Percentiles rank a stretch among this genome's conserved stretches.
Conservation (phyloP, 1,284 basidiomycete genomes). For the Sanghuangporus sanghuang region DNA sequence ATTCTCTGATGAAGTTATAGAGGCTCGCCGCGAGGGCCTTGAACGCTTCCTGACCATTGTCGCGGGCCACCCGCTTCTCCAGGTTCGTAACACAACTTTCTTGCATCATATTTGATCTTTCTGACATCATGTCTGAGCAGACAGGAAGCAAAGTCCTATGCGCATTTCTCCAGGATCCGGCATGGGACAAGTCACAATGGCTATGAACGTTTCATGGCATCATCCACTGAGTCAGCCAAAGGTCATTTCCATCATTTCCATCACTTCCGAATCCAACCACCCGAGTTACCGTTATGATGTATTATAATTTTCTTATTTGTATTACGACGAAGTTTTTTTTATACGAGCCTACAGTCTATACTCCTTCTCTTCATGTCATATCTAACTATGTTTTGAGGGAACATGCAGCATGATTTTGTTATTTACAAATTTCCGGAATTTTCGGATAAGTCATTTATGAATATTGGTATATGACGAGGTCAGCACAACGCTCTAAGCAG, state of each 20-base stretch:
- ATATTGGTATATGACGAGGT: not conserved
- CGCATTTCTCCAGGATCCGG: slow-evolving; percentile 91
- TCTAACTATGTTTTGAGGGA: not conserved
- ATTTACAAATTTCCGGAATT: no score
- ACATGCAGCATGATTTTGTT: no score
- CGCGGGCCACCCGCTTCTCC: slow-evolving; percentile 93
- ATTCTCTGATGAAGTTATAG: slow-evolving; percentile 98
- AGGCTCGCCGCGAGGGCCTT: slow-evolving; percentile 85
- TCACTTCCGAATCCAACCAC: not conserved
- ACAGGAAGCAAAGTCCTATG: slow-evolving; percentile 97
- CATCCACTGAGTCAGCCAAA: not conserved
- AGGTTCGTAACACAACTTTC: slow-evolving; percentile 48
- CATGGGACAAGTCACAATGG: slow-evolving; percentile 80
- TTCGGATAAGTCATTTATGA: no score
- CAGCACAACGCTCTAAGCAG: slow-evolving; percentile 8
- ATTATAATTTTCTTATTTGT: slow-evolving; percentile 8
- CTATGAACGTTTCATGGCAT: slow-evolving; percentile 33
- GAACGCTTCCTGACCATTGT: slow-evolving; percentile 96
- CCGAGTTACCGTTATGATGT: not conserved
- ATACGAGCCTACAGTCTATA: not conserved
- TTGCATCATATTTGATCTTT: not conserved
- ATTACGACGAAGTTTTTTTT: not conserved
- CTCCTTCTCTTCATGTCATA: not conserved
- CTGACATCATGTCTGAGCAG: slow-evolving; percentile 34
- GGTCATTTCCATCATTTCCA: not conserved